Evolutionary conservation across 768 basidiomycete species (phyloP), one percentile per base, ranked within the genome.

Genomic region (Russula compacta): DNA sequence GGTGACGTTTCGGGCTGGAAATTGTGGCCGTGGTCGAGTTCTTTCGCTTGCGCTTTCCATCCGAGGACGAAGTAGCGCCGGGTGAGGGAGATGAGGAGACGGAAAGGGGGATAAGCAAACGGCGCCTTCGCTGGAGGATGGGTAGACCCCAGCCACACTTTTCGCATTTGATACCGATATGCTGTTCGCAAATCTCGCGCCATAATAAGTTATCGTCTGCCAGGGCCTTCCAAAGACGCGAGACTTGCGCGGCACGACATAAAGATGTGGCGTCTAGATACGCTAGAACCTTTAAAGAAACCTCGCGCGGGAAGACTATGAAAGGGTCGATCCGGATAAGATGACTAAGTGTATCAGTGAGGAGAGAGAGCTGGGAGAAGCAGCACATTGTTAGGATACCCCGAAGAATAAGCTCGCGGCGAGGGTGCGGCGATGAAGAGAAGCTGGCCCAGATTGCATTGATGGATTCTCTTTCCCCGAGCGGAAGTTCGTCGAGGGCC

Each of bases 301-400:
- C 81, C 72, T 99, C 95, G 61, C 90, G 85, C 2, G 97, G 97
- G 50, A 99, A 82, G 65, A 92, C 83, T 49, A 80, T 75, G 73
- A 98, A 93, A 10, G 95, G 97, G 72, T 99, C 97, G 73, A 98
- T 86, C 67, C 97, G 87, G 72, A 97, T 98, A 67, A 98, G 86
- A 66, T 91, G 86, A 38, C 85, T 78, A 62, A 98, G 89, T 56
- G 93, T 88, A 64, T 97, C 92, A 35, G 93, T 88, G 60, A 99
- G 86, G 53, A 98, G 88, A 32, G 97, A 98, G 33, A 99, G 86
- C 70, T 99, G 94, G 50, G 91, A 95, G 78, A 97, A 98, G 75
- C 97, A 98, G 73, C 95, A 98, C 93, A 99, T 98, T 15, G 97
- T 98, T 67, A 99, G 84, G 60, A 99, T 82, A 43, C 97, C 97